These are phyloP conservation scores for Scheffersomyces segobiensis DNA, from an alignment of 1,139 yeast genomes.

Conservation along the genomic window DNA sequence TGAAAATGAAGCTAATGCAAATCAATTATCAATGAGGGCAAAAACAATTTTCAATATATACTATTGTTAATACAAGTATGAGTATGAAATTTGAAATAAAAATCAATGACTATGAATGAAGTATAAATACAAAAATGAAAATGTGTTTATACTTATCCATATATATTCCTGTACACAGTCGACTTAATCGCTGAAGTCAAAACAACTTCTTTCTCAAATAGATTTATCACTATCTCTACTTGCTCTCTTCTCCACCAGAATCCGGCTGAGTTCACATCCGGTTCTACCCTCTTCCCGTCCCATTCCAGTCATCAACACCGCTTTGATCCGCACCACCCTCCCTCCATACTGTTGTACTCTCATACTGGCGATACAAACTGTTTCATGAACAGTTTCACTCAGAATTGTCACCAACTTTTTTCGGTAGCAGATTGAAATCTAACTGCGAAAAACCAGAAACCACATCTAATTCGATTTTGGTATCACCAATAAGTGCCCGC, in stretches of 20 bases:
- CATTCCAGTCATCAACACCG: neutral
- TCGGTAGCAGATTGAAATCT: conserved; percentile 1
- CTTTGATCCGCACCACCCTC: neutral
- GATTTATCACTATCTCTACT: neutral
- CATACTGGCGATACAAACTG: neutral
- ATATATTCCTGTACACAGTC: neutral
- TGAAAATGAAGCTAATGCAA: neutral
- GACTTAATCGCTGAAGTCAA: neutral
- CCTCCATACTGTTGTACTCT: neutral
- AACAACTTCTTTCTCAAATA: neutral
- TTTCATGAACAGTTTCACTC: neutral
- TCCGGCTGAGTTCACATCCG: neutral
- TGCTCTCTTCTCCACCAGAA: neutral
- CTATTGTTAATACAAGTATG: neutral
- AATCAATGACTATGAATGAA: neutral
- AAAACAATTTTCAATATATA: neutral
- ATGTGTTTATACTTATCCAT: too few relatives aligned
- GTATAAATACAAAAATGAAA: too few relatives aligned
- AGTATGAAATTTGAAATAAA: neutral
- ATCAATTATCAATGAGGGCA: neutral
- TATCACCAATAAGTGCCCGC: neutral
- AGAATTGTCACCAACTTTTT: conserved; percentile 1
- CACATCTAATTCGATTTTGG: neutral
- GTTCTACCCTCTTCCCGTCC: neutral
- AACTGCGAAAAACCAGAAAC: neutral